Evolutionary conservation across 192 early-diverging fungal species (phyloP).

Genomic region (Lobosporangium transversale): DNA sequence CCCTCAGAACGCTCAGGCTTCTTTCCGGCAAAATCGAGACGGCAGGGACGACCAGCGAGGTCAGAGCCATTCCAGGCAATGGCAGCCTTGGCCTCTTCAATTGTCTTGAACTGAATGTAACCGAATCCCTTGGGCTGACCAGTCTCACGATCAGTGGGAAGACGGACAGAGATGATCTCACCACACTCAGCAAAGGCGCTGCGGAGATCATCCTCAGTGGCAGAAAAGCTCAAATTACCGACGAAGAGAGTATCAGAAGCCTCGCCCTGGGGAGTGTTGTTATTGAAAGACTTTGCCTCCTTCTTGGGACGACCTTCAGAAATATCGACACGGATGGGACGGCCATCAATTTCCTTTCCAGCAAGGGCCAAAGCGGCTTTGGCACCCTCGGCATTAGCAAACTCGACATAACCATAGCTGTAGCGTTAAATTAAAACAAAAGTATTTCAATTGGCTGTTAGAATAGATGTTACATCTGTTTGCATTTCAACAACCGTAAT

Average conservation of each 20-base stretch:
- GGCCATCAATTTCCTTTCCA: constrained; percentile 84
- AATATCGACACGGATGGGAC: constrained; percentile 81
- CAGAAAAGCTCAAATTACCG: constrained; percentile 79
- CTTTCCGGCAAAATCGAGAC: constrained; percentile 83
- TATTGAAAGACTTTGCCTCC: constrained; percentile 44
- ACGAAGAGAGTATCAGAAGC: constrained; percentile 82
- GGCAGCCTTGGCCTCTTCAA: constrained; percentile 77
- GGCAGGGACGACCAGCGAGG: constrained; percentile 82
- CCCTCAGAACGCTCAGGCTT: constrained; percentile 52
- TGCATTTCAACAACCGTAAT: too few species aligned
- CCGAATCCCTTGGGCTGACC: constrained; percentile 86
- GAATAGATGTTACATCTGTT: too few species aligned
- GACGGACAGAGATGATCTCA: constrained; percentile 66
- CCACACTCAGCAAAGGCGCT: constrained; percentile 72
- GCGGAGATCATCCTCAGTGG: constrained; percentile 65
- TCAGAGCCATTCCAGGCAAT: constrained; percentile 81
- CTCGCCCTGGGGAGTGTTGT: constrained; percentile 59
- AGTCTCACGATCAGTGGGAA: constrained; percentile 82
- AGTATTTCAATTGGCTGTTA: too few species aligned
- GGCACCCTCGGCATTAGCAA: constrained; percentile 69
- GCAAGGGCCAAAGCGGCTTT: constrained; percentile 73
- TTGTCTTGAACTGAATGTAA: constrained; percentile 86
- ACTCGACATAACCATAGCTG: constrained; percentile 93
- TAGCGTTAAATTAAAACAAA: constrained; percentile 1
- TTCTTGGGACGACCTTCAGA: constrained; percentile 64